phyloP scores from a whole-genome alignment of 495 filamentous ascomycete species.

The Aspergillus diversus region DNA sequence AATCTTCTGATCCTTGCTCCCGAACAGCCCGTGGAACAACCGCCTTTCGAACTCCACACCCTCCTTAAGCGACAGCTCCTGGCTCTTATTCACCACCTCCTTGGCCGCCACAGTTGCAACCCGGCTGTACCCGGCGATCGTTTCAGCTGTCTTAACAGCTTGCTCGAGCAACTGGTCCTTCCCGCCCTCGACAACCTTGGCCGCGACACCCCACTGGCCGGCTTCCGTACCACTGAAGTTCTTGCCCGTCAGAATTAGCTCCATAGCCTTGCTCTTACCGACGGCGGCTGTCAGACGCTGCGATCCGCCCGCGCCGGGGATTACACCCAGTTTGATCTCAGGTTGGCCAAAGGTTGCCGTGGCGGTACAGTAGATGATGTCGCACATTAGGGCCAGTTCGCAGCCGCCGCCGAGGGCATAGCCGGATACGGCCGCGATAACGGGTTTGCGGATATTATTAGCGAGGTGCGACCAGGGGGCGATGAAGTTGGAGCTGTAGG shows the following conservation, averaged over 20 bases:
- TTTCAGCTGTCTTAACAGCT: constrained; percentile 80
- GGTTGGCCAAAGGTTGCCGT: constrained; percentile 91
- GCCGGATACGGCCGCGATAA: constrained; percentile 92
- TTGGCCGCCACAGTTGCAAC: constrained; percentile 90
- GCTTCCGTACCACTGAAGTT: constrained; percentile 82
- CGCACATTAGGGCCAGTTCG: constrained; percentile 96
- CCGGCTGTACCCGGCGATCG: constrained; percentile 78
- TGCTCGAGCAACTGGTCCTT: constrained; percentile 76
- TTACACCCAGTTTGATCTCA: constrained; percentile 90
- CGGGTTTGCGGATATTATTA: constrained; percentile 80
- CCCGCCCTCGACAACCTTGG: constrained; percentile 76
- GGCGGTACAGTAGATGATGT: constrained; percentile 87
- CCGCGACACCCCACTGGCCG: constrained; percentile 87
- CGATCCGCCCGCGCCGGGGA: constrained; percentile 89
- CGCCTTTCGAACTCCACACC: constrained; percentile 93
- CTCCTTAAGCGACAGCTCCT: constrained; percentile 82
- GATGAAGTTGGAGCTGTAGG: constrained; percentile 89
- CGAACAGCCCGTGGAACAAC: constrained; percentile 91
- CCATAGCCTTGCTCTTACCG: constrained; percentile 92
- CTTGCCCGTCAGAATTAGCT: constrained; percentile 85
- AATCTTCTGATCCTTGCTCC: constrained; percentile 94
- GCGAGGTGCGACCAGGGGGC: constrained; percentile 87
- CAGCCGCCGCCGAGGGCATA: constrained; percentile 95
- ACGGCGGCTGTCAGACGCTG: constrained; percentile 87
- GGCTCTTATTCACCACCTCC: constrained; percentile 97